Conservation (phyloP, 2,329 filamentous ascomycete species). For the Pezicula rhizophila region DNA sequence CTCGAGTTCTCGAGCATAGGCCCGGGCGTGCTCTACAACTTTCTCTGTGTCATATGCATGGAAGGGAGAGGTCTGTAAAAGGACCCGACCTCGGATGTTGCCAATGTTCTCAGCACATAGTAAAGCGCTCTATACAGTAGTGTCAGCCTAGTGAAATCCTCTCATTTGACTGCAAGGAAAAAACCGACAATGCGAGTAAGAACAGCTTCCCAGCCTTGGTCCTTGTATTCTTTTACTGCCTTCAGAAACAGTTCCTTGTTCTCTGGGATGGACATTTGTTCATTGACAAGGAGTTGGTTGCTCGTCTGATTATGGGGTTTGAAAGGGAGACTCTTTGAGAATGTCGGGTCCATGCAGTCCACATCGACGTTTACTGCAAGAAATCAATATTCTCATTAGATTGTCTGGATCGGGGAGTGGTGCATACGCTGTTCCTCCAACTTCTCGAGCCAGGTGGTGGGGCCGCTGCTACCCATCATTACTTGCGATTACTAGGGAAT, state of each 20-base stretch:
- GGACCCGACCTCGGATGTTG: slow-evolving; percentile 39
- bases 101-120: slow-evolving; percentile 32
- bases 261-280: slow-evolving; percentile 36
- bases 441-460: slow-evolving; percentile 36
- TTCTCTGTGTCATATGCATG: slow-evolving; percentile 39
- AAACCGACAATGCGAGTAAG: slow-evolving; percentile 37
- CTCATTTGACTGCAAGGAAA: neutral
- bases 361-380: slow-evolving; percentile 42
- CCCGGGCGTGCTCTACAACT: slow-evolving; percentile 39
- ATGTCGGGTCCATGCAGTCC: slow-evolving; percentile 46
- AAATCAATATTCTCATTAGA: neutral
- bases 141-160: neutral
- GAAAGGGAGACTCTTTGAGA: slow-evolving; percentile 38
- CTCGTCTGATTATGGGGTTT: slow-evolving; percentile 42
- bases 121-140: slow-evolving; percentile 1
- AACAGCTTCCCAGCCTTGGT: slow-evolving; percentile 40
- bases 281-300: slow-evolving; percentile 44
- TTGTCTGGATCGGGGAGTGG: too few relatives aligned
- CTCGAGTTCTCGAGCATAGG: slow-evolving; percentile 41
- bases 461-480: slow-evolving; percentile 28
- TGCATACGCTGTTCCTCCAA: slow-evolving; percentile 34
- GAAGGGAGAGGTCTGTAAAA: slow-evolving; percentile 41
- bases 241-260: slow-evolving; percentile 37
- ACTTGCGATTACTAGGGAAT: neutral
- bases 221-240: slow-evolving; percentile 37